Conservation (phyloP, 257 asterid species). For the Galeopsis tetrahit region DNA sequence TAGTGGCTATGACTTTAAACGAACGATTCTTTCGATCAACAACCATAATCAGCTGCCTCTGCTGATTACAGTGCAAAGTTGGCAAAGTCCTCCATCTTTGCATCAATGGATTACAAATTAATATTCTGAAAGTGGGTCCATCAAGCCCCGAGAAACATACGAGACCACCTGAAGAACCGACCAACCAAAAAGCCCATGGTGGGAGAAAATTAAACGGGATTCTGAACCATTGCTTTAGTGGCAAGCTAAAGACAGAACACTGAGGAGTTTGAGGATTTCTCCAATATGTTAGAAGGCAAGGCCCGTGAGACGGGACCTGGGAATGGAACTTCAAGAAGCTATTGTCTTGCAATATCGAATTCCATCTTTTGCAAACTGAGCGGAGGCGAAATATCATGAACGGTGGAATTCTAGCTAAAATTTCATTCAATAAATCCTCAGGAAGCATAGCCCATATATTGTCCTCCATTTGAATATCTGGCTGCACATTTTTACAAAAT, state of each 20-base stretch:
- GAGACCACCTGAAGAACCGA: conserved; percentile 98
- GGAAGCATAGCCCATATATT: conserved; percentile 97
- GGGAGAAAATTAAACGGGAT: conserved; percentile 91
- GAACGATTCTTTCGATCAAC: conserved; percentile 78
- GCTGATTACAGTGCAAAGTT: conserved; percentile 88
- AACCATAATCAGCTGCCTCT: conserved; percentile 90
- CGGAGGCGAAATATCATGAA: conserved; percentile 84
- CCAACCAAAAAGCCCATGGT: conserved; percentile 93
- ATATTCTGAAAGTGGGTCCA: conserved; percentile 71
- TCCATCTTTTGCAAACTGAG: conserved; percentile 96
- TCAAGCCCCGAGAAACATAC: conserved; percentile 93
- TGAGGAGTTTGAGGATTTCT: conserved; percentile 85
- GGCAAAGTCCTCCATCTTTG: conserved; percentile 95
- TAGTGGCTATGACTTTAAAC: conserved; percentile 88
- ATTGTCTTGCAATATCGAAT: conserved; percentile 80
- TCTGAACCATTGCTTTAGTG: conserved; percentile 94
- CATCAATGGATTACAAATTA: conserved; percentile 87
- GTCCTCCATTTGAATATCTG: conserved; percentile 94
- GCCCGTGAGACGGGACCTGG: conserved; percentile 95
- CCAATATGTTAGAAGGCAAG: conserved; percentile 95
- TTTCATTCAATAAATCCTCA: conserved; percentile 88
- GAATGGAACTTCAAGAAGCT: conserved; percentile 94
- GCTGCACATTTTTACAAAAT: conserved; percentile 63
- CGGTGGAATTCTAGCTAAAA: conserved; percentile 94
- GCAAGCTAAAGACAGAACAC: conserved; percentile 93